Conservation (phyloP, 2,329 filamentous ascomycete species). For the Beauveria medogensis region DNA sequence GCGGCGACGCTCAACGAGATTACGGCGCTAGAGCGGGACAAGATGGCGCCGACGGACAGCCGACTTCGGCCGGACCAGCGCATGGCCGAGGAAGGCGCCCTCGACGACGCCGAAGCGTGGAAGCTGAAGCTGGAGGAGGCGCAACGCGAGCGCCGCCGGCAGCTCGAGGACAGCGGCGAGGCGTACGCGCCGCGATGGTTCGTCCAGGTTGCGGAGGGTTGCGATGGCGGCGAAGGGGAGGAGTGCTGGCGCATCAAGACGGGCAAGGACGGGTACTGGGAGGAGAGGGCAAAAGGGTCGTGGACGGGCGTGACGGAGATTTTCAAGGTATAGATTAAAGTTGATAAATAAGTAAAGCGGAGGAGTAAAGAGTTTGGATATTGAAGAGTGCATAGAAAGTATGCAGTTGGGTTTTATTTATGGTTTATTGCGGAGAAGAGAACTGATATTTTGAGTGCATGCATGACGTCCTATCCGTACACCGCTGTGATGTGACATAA, state of each 20-base stretch:
- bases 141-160: slow-evolving; percentile 66
- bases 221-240: slow-evolving; percentile 45
- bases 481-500: too few relatives aligned
- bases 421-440: neutral
- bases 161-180: slow-evolving; percentile 68
- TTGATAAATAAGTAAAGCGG: neutral
- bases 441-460: neutral
- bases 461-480: neutral
- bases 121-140: slow-evolving; percentile 81
- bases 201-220: slow-evolving; percentile 52
- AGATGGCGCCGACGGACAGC: slow-evolving; percentile 73
- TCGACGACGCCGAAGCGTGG: slow-evolving; percentile 75
- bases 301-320: slow-evolving; percentile 54
- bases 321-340: slow-evolving; percentile 28
- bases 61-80: slow-evolving; percentile 82
- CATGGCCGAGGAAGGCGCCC: slow-evolving; percentile 69
- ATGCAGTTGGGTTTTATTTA: neutral
- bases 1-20: slow-evolving; percentile 83
- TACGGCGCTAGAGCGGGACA: slow-evolving; percentile 66
- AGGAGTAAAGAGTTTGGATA: neutral
- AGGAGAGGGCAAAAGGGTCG: slow-evolving; percentile 60
- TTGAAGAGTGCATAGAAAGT: neutral
- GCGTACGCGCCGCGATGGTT: slow-evolving; percentile 79
- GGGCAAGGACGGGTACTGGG: slow-evolving; percentile 91
- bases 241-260: slow-evolving; percentile 68